These are phyloP conservation scores for Yamadazyma mexicana DNA, from an alignment of 1,139 yeast genomes.

Conservation along the genomic window DNA sequence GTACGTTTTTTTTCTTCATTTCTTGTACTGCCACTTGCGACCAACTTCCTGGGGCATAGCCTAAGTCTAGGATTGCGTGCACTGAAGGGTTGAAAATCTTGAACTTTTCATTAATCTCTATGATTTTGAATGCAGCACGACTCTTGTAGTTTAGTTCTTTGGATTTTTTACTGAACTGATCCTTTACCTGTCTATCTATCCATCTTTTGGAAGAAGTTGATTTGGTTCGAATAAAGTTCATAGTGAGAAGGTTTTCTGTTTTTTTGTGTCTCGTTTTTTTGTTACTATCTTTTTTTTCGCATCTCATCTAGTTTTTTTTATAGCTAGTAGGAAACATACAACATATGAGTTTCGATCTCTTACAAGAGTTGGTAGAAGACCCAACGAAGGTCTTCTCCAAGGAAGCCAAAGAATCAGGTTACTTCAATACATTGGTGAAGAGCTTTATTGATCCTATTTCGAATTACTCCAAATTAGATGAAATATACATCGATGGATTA, in stretches of 20 bases:
- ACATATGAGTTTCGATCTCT: slow-evolving; percentile 16
- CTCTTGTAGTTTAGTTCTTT: slow-evolving; percentile 65
- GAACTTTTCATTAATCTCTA: slow-evolving; percentile 67
- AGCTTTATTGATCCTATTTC: slow-evolving; percentile 61
- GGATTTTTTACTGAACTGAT: slow-evolving; percentile 66
- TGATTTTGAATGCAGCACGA: slow-evolving; percentile 86
- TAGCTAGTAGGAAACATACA: background rate
- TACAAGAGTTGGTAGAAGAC: slow-evolving; percentile 18
- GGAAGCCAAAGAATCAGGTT: slow-evolving; percentile 10
- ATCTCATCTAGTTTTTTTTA: slow-evolving; percentile 14
- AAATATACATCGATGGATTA: slow-evolving; percentile 79
- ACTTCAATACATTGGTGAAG: slow-evolving; percentile 48
- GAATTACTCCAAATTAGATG: slow-evolving; percentile 72
- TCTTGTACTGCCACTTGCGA: slow-evolving; percentile 41
- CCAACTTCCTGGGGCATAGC: slow-evolving; percentile 55
- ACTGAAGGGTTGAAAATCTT: slow-evolving; percentile 50
- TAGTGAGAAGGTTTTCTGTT: too few relatives aligned
- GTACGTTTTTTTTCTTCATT: slow-evolving; percentile 15
- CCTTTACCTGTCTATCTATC: slow-evolving; percentile 69
- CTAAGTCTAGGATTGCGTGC: slow-evolving; percentile 72
- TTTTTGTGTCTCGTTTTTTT: background rate
- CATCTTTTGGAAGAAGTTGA: slow-evolving; percentile 55
- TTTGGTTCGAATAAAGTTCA: slow-evolving; percentile 9
- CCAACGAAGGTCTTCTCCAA: slow-evolving; percentile 16
- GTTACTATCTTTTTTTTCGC: slow-evolving; percentile 10